Evolutionary conservation across 257 asterid genomes (phyloP).

Genomic region (Orobanche coerulescens): DNA sequence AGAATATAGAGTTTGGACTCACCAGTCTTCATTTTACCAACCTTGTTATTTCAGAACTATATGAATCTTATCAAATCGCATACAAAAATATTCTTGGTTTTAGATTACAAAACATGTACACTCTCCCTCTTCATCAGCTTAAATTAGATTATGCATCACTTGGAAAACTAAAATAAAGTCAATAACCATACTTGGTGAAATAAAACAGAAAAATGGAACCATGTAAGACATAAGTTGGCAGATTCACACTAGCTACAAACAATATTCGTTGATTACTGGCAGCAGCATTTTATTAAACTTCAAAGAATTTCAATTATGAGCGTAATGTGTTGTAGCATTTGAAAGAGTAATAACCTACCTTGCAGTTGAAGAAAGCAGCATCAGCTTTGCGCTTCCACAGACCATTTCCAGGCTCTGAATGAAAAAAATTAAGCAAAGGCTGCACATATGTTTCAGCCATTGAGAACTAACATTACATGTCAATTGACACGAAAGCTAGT

Average conservation of each 20-base stretch:
- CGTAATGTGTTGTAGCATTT: neutral
- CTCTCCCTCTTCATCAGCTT: neutral
- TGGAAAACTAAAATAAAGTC: neutral
- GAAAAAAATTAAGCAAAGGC: conserved; percentile 85
- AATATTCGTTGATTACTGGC: neutral
- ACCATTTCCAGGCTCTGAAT: conserved; percentile 69
- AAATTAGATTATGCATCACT: neutral
- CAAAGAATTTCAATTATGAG: neutral
- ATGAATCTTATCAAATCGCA: neutral
- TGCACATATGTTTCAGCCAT: conserved; percentile 28
- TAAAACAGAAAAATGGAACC: neutral
- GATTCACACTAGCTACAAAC: neutral
- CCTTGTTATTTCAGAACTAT: neutral
- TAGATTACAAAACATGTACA: neutral
- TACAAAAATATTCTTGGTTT: neutral
- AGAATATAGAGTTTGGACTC: neutral
- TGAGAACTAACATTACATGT: neutral
- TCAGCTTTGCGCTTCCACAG: conserved; percentile 87
- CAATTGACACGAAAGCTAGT: neutral
- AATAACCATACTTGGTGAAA: neutral
- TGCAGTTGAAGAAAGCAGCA: conserved; percentile 57
- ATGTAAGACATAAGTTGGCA: neutral
- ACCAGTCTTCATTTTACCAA: neutral
- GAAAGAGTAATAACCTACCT: conserved; percentile 36
- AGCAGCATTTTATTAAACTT: neutral